Conservation (phyloP, 2,329 filamentous ascomycete genomes). For the Thyridium curvatum region DNA sequence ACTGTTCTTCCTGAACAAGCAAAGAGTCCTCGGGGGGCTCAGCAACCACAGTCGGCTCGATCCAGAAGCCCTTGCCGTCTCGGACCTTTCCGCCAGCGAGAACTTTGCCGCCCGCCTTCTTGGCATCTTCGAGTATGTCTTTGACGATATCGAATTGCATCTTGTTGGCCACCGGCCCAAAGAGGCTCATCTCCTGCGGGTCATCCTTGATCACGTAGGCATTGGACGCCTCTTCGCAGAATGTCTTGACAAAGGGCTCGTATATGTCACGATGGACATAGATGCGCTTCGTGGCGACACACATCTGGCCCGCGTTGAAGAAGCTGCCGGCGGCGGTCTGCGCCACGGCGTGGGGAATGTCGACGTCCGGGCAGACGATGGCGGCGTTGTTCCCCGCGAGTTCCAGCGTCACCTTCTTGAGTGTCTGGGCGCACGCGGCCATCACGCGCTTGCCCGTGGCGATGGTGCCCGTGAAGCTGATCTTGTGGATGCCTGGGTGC, state of each 20-base stretch:
- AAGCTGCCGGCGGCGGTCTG: constrained; percentile 43
- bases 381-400: constrained; percentile 40
- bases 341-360: constrained; percentile 30
- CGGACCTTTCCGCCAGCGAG: constrained; percentile 38
- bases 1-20: constrained; percentile 54
- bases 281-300: constrained; percentile 44
- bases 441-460: constrained; percentile 34
- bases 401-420: constrained; percentile 34
- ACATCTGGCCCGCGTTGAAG: constrained; percentile 52
- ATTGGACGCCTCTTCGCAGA: constrained; percentile 36
- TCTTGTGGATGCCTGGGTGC: constrained; percentile 49
- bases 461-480: constrained; percentile 52
- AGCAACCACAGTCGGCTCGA: constrained; percentile 52
- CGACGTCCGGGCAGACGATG: constrained; percentile 38
- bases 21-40: constrained; percentile 48
- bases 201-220: constrained; percentile 28
- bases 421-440: constrained; percentile 12
- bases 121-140: constrained; percentile 47
- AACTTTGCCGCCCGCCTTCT: constrained; percentile 44
- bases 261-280: constrained; percentile 50
- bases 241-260: constrained; percentile 33
- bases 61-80: constrained; percentile 44
- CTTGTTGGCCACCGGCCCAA: constrained; percentile 58
- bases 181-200: constrained; percentile 23
- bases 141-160: constrained; percentile 59